Evolutionary conservation across 2,329 filamentous ascomycete species (phyloP).

Genomic region (Trichoderma gracile): DNA sequence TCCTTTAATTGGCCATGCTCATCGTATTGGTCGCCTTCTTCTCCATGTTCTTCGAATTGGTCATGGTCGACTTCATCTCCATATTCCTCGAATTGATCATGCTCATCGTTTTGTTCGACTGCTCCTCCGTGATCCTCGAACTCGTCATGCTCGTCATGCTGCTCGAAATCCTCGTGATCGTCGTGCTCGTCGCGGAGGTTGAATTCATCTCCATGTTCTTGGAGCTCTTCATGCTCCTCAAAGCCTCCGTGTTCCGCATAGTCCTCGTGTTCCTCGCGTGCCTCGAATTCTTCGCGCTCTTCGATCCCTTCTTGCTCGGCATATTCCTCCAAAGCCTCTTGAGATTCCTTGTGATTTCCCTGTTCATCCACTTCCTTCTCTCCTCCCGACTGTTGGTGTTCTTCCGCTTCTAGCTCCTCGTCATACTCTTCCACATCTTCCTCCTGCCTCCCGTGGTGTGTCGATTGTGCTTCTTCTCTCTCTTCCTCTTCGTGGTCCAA

Average conservation of each 20-base stretch:
- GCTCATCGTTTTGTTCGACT: not conserved
- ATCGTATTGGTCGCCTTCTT: not conserved
- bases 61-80: not conserved
- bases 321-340: not conserved
- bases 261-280: too few species aligned
- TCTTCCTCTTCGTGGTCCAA: too few species aligned
- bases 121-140: too few species aligned
- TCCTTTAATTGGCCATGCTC: not conserved
- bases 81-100: conserved; percentile 4
- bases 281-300: not conserved
- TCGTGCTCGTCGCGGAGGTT: too few species aligned
- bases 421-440: conserved; percentile 12
- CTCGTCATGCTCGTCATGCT: too few species aligned
- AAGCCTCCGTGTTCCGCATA: not conserved
- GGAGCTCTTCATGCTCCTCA: too few species aligned
- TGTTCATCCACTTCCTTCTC: too few species aligned
- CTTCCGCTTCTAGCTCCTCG: too few species aligned
- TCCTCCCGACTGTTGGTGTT: too few species aligned
- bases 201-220: too few species aligned
- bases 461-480: conserved; percentile 25
- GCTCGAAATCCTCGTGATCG: too few species aligned
- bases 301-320: not conserved
- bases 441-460: not conserved
- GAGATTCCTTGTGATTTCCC: too few species aligned
- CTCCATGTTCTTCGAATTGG: conserved; percentile 22